These are phyloP conservation scores for Vanderwaltozyma verrucispora DNA, from an alignment of 805 yeast genomes.

Conservation along the genomic window DNA sequence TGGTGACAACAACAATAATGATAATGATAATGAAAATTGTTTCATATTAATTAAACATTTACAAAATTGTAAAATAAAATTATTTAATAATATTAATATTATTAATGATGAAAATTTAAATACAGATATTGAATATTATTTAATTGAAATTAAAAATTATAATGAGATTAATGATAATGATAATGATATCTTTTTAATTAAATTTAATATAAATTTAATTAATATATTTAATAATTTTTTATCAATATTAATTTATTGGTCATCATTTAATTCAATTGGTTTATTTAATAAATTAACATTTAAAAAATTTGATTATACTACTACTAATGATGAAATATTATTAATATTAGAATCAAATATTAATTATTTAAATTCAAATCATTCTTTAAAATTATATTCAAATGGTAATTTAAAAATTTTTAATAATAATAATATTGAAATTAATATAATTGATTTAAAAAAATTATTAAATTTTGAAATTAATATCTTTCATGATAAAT, in stretches of 20 bases:
- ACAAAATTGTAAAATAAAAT: conserved; percentile 13
- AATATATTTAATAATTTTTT: too few relatives aligned
- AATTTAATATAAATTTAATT: conserved; percentile 36
- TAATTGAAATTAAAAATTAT: too few relatives aligned
- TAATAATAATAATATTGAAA: conserved; percentile 52
- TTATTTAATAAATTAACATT: conserved; percentile 38
- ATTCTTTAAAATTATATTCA: conserved; percentile 33
- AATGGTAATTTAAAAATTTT: conserved; percentile 53
- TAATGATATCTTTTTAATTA: too few relatives aligned
- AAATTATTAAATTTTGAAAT: conserved; percentile 3
- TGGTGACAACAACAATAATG: too few relatives aligned
- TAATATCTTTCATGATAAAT: conserved; percentile 33
- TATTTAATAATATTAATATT: conserved; percentile 4
- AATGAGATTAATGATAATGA: too few relatives aligned
- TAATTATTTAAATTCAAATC: too few relatives aligned
- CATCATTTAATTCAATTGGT: conserved; percentile 38
- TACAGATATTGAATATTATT: too few relatives aligned
- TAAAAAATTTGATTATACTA: too few relatives aligned
- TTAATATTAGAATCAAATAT: conserved; percentile 50
- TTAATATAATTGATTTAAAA: conserved; percentile 50
- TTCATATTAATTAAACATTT: conserved; percentile 1
- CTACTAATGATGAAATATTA: conserved; percentile 32
- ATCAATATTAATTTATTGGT: too few relatives aligned
- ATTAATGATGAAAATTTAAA: neutral
- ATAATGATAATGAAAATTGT: neutral